Conservation (phyloP, 2,329 filamentous ascomycete genomes). For the Aureobasidium sp. region DNA sequence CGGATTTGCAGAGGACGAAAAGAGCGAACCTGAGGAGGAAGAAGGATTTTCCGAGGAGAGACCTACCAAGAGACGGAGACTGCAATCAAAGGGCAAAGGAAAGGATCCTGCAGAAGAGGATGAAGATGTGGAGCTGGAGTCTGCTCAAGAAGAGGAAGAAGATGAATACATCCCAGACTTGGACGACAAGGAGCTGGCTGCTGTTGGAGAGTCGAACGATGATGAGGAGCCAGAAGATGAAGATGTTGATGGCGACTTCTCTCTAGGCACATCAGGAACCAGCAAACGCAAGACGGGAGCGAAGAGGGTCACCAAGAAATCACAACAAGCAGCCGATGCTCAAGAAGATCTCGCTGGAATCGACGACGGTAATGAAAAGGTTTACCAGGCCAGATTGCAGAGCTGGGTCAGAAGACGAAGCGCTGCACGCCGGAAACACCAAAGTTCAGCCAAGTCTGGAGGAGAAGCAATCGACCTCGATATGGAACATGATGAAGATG, state of each 20-base stretch:
- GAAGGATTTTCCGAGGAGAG: conserved; percentile 31
- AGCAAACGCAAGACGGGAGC: conserved; percentile 30
- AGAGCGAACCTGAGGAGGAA: conserved; percentile 23
- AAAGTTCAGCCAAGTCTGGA: not conserved
- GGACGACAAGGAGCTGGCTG: conserved; percentile 32
- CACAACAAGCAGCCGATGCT: conserved; percentile 20
- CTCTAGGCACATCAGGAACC: conserved; percentile 29
- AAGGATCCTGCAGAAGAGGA: conserved; percentile 15
- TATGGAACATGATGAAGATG: conserved; percentile 27
- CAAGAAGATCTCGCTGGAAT: conserved; percentile 53
- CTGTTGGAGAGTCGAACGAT: conserved; percentile 32
- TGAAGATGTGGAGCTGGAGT: conserved; percentile 16
- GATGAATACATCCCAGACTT: conserved; percentile 34
- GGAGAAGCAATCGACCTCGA: conserved; percentile 20
- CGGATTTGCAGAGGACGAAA: conserved; percentile 34
- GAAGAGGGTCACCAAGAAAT: conserved; percentile 24
- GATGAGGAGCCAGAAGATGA: conserved; percentile 27
- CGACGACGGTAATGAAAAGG: conserved; percentile 80
- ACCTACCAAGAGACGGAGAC: conserved; percentile 35
- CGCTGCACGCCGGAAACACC: conserved; percentile 44
- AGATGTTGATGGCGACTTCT: conserved; percentile 29
- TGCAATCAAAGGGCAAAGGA: conserved; percentile 23
- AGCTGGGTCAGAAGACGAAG: conserved; percentile 64
- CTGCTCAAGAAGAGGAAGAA: conserved; percentile 32
- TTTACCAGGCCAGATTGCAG: conserved; percentile 67